Evolutionary conservation across 2,329 filamentous ascomycete species (phyloP).

Genomic region (Blumeriella jaapii): DNA sequence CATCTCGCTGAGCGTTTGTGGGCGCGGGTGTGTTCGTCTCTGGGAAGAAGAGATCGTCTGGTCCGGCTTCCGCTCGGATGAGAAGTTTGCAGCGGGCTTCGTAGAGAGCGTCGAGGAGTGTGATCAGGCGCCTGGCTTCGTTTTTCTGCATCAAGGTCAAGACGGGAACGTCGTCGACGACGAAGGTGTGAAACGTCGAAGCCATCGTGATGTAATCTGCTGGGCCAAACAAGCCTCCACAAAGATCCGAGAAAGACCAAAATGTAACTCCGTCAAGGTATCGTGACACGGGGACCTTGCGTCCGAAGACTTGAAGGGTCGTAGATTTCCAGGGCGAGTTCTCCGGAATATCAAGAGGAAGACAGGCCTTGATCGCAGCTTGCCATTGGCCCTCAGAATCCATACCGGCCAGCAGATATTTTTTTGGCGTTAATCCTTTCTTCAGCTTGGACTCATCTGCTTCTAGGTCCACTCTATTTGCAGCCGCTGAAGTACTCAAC

Average conservation of each 20-base stretch:
- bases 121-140: conserved; percentile 71
- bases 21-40: conserved; percentile 30
- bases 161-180: conserved; percentile 59
- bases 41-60: conserved; percentile 70
- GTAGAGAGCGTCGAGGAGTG: conserved; percentile 68
- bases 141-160: conserved; percentile 62
- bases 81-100: conserved; percentile 70
- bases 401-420: conserved; percentile 19
- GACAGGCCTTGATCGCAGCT: conserved; percentile 11
- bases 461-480: not conserved
- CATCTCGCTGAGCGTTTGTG: conserved; percentile 23
- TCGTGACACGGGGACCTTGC: conserved; percentile 46
- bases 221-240: conserved; percentile 54
- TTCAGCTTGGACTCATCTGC: conserved; percentile 2
- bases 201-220: conserved; percentile 77
- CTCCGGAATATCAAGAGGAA: conserved; percentile 13
- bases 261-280: conserved; percentile 45
- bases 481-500: not conserved
- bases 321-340: conserved; percentile 33
- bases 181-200: conserved; percentile 67
- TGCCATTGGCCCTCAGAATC: conserved; percentile 20
- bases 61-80: conserved; percentile 53
- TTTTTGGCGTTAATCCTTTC: conserved; percentile 16
- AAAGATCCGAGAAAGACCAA: conserved; percentile 60
- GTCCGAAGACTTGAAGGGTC: conserved; percentile 47